These are phyloP conservation scores for Mycena metata DNA, from an alignment of 768 basidiomycete species.

Conservation along the genomic window DNA sequence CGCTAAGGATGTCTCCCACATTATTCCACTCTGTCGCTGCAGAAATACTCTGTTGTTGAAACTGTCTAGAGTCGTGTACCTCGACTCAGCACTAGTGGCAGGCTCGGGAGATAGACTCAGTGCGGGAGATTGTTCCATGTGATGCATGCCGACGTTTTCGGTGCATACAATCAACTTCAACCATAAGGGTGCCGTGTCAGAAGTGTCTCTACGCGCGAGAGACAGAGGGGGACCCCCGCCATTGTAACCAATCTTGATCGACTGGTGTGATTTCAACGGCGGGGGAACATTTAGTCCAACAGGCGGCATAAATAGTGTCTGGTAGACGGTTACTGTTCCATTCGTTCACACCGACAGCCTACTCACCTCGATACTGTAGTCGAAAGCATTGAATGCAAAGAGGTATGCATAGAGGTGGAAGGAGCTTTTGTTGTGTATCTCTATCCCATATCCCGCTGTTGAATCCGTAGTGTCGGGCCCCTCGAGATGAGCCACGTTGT, in stretches of 20 bases:
- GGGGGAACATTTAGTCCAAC: neutral
- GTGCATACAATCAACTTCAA: constrained; percentile 10
- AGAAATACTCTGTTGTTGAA: constrained; percentile 2
- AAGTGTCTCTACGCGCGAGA: constrained; percentile 1
- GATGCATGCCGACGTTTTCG: constrained; percentile 8
- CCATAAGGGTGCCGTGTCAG: constrained; percentile 1
- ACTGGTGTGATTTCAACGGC: neutral
- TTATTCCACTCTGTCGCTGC: constrained; percentile 3
- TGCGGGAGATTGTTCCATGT: constrained; percentile 2
- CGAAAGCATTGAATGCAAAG: constrained; percentile 42
- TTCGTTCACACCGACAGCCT: neutral
- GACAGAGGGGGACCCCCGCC: neutral
- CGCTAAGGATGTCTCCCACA: constrained; percentile 6
- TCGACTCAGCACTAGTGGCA: constrained; percentile 2
- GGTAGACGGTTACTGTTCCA: neutral
- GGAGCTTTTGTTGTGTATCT: constrained; percentile 32
- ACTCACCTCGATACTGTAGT: constrained; percentile 34
- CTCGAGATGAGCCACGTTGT: constrained; percentile 13
- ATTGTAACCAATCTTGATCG: constrained; percentile 1
- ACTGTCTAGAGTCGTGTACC: constrained; percentile 1
- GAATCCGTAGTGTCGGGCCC: neutral
- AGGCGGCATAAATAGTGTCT: constrained; percentile 6
- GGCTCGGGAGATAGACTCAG: neutral
- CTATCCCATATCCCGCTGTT: constrained; percentile 35
- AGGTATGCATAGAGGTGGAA: constrained; percentile 36